These are phyloP conservation scores for Colletotrichum phormii DNA, from an alignment of 2,329 filamentous ascomycete species.

Conservation along the genomic window DNA sequence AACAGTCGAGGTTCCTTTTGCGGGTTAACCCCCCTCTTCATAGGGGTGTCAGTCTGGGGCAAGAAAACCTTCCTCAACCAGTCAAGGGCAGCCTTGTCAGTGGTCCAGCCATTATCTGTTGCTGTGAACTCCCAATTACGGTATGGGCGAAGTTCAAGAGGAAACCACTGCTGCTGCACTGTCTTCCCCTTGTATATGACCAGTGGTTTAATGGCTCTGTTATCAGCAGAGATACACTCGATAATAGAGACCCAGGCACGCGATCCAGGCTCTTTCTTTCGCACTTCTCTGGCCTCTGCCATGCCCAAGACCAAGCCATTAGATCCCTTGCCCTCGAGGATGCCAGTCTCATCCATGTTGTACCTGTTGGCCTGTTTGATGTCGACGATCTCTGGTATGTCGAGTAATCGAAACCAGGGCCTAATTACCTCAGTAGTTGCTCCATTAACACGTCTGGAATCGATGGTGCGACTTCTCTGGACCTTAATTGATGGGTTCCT, in stretches of 20 bases:
- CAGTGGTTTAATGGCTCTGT: slow-evolving; percentile 23
- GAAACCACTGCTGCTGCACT: slow-evolving; percentile 39
- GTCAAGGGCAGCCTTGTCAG: slow-evolving; percentile 36
- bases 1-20: neutral
- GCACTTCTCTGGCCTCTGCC: neutral
- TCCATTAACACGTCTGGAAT: no score
- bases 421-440: no score
- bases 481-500: no score
- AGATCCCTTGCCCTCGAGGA: no score
- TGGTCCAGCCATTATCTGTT: slow-evolving; percentile 40
- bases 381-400: no score
- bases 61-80: slow-evolving; percentile 37
- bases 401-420: no score
- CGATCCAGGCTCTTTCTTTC: slow-evolving; percentile 33
- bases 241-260: slow-evolving; percentile 38
- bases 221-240: slow-evolving; percentile 37
- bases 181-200: slow-evolving; percentile 41
- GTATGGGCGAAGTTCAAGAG: slow-evolving; percentile 19
- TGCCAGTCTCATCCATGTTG: no score
- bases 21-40: neutral
- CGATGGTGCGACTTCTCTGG: no score
- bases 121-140: slow-evolving; percentile 36
- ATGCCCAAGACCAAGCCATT: no score
- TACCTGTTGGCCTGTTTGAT: no score
- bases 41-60: no score